Base-by-base conservation (phyloP, 2,329 filamentous ascomycete genomes). In the Cladosporium sp. region DNA sequence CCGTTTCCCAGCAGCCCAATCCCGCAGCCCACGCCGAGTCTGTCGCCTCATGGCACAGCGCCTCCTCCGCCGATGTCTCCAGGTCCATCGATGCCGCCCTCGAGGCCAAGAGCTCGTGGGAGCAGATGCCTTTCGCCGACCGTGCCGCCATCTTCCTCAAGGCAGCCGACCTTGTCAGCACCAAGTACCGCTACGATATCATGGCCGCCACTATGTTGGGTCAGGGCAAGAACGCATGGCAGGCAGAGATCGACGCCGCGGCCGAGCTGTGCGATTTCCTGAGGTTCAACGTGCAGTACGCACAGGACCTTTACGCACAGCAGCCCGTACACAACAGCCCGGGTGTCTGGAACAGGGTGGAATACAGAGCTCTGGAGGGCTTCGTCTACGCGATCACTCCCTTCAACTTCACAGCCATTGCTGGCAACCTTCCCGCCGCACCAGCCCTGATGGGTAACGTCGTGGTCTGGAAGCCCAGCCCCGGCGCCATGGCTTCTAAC, bases 141-240 rank as follows among this genome's bases (percentile, higher is more conserved):
- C 88, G 94, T 65, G 93, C 94, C 18, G 91, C 93, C 66, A 86
- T 98, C 76, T 97, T 97, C 82, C 86, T 97, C 74, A 97, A 97
- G 85, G 93, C 94, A 3, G 94, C 94, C 28, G 93, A 97, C 77
- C 84, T 98, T 68, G 87, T 97, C 71, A 84, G 91, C 61, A 90
- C 86, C 70, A 97, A 97, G 82, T 97, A 98, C 81, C 88, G 94
- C 75, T 97, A 96, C 80, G 92, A 97, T 64, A 87, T 98, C 72
- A 96, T 97, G 91, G 93, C 94, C 5, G 88, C 92, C 56, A 97
- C 94, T 16, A 97, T 97, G 88, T 84, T 96, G 44, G 94, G 94
- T 68, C 94, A 97, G 81, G 94, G 94, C 73, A 97, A 97, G 86
- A 97, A 97, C 78, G 92, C 91, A 58, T 97, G 93, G 92, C 94